phyloP scores from a whole-genome alignment of 805 yeast species.

The Candida sithepensis region DNA sequence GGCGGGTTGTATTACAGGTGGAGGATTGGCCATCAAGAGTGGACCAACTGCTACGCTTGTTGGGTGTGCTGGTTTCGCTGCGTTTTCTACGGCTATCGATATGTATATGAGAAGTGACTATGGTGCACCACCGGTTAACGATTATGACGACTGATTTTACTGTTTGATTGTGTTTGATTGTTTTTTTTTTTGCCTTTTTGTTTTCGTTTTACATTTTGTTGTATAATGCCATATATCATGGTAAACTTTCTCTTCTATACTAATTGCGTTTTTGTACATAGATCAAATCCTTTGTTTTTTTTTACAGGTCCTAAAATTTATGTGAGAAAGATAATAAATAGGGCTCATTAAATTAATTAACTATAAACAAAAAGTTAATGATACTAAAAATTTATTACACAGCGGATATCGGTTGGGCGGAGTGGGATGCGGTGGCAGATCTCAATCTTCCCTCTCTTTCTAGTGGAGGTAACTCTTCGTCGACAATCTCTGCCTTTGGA shows the following conservation, averaged over 20 bases:
- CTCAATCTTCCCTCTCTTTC: constrained; percentile 64
- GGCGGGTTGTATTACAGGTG: constrained; percentile 97
- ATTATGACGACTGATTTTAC: constrained; percentile 58
- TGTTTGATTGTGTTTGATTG: not conserved
- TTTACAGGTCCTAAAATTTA: not conserved
- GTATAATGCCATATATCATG: not conserved
- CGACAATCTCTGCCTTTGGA: constrained; percentile 56
- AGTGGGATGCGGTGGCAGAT: constrained; percentile 3
- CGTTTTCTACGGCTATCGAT: constrained; percentile 87
- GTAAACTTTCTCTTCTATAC: not conserved
- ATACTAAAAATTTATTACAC: not conserved
- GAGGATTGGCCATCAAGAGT: constrained; percentile 85
- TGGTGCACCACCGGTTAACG: constrained; percentile 80
- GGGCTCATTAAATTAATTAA: too few species aligned
- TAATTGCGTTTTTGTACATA: not conserved
- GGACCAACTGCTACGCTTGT: constrained; percentile 90
- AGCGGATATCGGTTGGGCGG: not conserved
- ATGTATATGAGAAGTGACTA: constrained; percentile 81
- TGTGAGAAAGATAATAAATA: too few species aligned
- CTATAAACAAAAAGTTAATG: not conserved
- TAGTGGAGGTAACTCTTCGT: constrained; percentile 64
- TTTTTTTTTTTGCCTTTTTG: constrained; percentile 1
- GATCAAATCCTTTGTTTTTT: not conserved
- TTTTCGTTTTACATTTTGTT: not conserved
- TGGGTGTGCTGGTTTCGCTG: constrained; percentile 98